These are phyloP conservation scores for Cardamine occulta DNA, from an alignment of 345 rosid genomes.

Conservation along the genomic window DNA sequence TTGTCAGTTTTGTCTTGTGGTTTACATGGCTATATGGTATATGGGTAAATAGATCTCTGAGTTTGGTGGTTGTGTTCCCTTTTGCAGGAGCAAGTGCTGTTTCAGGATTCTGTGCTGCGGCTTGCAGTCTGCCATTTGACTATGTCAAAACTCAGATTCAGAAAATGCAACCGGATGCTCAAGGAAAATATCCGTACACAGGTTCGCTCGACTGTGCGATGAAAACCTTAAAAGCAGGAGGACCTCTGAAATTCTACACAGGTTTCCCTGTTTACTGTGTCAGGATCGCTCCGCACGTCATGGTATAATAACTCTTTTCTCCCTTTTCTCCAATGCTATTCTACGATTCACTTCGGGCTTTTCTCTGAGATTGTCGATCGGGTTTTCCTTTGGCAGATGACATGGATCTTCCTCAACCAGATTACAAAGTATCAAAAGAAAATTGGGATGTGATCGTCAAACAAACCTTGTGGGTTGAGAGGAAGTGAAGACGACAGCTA, in stretches of 20 bases:
- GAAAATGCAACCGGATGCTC: conserved; percentile 98
- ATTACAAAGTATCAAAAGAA: conserved; percentile 65
- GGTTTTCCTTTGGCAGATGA: conserved; percentile 65
- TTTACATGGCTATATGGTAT: neutral
- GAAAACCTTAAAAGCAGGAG: conserved; percentile 86
- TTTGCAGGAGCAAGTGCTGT: conserved; percentile 85
- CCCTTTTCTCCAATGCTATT: neutral
- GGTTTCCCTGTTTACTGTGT: conserved; percentile 97
- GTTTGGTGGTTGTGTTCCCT: conserved; percentile 16
- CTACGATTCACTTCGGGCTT: neutral
- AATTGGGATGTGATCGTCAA: conserved; percentile 53
- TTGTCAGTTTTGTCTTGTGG: neutral
- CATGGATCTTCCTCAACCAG: conserved; percentile 98
- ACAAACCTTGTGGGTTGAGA: conserved; percentile 1
- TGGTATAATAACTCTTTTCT: conserved; percentile 56
- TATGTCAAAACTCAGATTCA: conserved; percentile 98
- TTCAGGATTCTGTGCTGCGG: conserved; percentile 90
- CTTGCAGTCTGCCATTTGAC: conserved; percentile 97
- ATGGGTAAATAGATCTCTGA: conserved; percentile 9
- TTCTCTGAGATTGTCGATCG: neutral
- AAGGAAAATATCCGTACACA: conserved; percentile 86
- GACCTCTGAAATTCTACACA: conserved; percentile 88
- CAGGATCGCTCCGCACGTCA: conserved; percentile 97
- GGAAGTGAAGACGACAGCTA: conserved; percentile 5
- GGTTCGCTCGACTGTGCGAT: conserved; percentile 87